A percentile compares a stretch with the other conserved stretches of the same genome.
These are phyloP conservation scores for Amphirosellinia nigrospora DNA, from an alignment of 495 filamentous ascomycete species.

Conservation along the genomic window DNA sequence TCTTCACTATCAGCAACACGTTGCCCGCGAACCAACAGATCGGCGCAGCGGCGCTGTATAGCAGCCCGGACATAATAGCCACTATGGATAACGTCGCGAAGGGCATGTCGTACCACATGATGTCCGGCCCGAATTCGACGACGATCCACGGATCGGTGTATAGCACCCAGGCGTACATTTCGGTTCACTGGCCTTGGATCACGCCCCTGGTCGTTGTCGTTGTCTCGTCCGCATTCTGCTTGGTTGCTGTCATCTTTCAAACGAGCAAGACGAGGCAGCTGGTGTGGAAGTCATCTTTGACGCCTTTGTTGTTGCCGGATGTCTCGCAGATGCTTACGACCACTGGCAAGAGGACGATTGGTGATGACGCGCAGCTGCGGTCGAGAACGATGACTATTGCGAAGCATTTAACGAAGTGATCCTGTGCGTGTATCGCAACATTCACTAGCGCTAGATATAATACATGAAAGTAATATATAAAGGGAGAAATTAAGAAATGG, in stretches of 20 bases:
- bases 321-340: neutral
- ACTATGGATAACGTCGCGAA: constrained; percentile 10
- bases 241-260: neutral
- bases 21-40: neutral
- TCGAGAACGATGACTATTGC: neutral
- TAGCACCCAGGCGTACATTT: neutral
- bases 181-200: constrained; percentile 10
- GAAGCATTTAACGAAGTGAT: constrained; percentile 9
- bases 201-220: neutral
- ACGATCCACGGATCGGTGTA: neutral
- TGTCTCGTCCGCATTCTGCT: neutral
- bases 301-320: constrained; percentile 6
- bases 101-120: constrained; percentile 19
- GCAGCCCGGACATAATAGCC: neutral
- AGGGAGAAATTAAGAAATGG: neutral
- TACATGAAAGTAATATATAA: neutral
- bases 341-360: neutral
- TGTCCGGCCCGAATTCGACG: constrained; percentile 16
- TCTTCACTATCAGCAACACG: constrained; percentile 1
- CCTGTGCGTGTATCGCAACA: neutral
- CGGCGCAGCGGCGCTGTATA: constrained; percentile 6
- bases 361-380: neutral
- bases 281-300: constrained; percentile 14
- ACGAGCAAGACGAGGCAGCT: neutral
- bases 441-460: neutral